Conservation (phyloP, 768 basidiomycete species). For the Phylloporus sp. region DNA sequence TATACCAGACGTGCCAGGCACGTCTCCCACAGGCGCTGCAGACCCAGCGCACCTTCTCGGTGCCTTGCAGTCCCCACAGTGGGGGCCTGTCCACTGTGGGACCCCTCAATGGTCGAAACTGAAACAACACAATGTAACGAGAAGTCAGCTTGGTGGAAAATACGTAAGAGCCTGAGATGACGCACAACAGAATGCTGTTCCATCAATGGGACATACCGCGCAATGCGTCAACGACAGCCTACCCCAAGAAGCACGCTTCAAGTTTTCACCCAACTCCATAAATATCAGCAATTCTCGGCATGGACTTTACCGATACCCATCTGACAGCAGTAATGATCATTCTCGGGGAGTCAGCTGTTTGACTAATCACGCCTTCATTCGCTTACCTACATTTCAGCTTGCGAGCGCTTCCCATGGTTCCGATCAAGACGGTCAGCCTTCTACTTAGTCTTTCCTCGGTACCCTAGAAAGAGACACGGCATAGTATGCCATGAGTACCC, state of each 20-base stretch:
- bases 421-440: not conserved
- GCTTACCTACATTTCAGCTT: slow-evolving; percentile 4
- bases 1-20: too few species aligned
- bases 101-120: too few species aligned
- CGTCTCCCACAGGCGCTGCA: too few species aligned
- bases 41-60: too few species aligned
- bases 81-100: too few species aligned
- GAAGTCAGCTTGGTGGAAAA: too few species aligned
- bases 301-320: not conserved
- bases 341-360: not conserved
- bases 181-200: not conserved
- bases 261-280: not conserved
- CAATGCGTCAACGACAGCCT: too few species aligned
- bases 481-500: not conserved
- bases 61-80: too few species aligned
- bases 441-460: not conserved
- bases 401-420: not conserved
- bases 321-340: not conserved
- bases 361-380: not conserved
- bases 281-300: not conserved
- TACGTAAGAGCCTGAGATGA: not conserved
- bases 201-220: not conserved
- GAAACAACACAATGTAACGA: too few species aligned
- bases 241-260: not conserved
- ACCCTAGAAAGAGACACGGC: not conserved